Percentiles rank a stretch among this genome's conserved stretches.
Evolutionary conservation across 129 eudicot genomes (phyloP).

Genomic region (Mikania micrantha): DNA sequence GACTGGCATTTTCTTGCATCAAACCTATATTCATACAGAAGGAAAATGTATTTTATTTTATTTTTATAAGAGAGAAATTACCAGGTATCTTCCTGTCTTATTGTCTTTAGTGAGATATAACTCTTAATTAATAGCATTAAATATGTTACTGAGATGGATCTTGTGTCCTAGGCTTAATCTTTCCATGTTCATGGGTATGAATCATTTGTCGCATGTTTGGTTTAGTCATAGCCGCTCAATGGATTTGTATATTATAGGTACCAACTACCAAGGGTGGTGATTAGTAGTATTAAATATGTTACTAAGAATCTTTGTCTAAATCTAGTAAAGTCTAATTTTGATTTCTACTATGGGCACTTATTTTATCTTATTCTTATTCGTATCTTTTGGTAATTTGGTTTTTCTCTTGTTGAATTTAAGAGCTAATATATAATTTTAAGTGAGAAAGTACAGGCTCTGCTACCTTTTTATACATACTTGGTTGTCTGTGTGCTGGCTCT

Average conservation of each 20-base stretch:
- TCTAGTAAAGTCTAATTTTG: too few relatives aligned
- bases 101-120: not conserved
- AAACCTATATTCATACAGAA: not conserved
- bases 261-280: not conserved
- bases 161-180: not conserved
- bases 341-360: not conserved
- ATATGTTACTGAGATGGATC: constrained; percentile 6
- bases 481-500: too few relatives aligned
- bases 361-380: not conserved
- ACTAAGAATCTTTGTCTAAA: constrained; percentile 3
- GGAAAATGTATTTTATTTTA: constrained; percentile 7
- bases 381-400: not conserved
- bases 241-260: not conserved
- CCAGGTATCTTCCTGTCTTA: not conserved
- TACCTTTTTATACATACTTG: not conserved
- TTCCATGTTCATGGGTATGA: constrained; percentile 3
- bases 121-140: not conserved
- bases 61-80: constrained; percentile 12
- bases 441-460: not conserved
- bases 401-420: not conserved
- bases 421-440: not conserved
- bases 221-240: not conserved
- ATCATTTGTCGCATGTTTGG: not conserved
- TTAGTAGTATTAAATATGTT: too few relatives aligned
- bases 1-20: not conserved